Evolutionary conservation across 2,329 filamentous ascomycete genomes (phyloP), one percentile per base, ranked within the genome.

Genomic region (Pyrenophora teres): DNA sequence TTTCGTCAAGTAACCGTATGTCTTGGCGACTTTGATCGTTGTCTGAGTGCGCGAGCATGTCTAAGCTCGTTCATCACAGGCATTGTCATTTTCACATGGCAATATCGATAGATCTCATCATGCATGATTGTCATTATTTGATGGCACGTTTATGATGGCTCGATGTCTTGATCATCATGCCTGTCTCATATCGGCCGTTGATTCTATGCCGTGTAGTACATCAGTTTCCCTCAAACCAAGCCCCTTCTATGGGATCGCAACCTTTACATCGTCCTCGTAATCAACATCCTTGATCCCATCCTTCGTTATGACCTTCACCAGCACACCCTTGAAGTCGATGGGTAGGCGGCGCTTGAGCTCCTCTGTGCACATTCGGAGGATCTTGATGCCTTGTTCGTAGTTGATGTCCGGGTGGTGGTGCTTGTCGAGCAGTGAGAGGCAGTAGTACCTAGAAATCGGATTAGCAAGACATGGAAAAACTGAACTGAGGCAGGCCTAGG

Each of bases 251-350:
- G 85, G 81, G 63, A 80, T 76, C 75, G 83, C 84, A 32, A 88
- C 85, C 52, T 87, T 78, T 75, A 86, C 87, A 77, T 89, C 87
- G 72, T 96, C 90, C 72, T 93, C 88, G 74, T 92, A 95, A 59
- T 90, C 85, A 67, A 95, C 83, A 67, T 94, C 90, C 64, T 84
- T 80, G 57, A 99, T 88, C 9, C 95, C 94, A 65, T 97, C 91
- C 79, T 95, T 96, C 57, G 92, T 96, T 68, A 99, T 86, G 31
- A 92, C 89, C 83, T 97, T 97, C 68, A 99, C 92, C 46, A 87
- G 67, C 67, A 96, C 90, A 33, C 94, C 94, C 83, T 99, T 99
- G 84, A 97, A 99, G 76, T 99, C 94, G 72, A 99, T 92, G 54
- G 94, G 94, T 81, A 99, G 84, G 77, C 95, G 86, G 74, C 94